Base-by-base conservation (phyloP, 2,329 filamentous ascomycete genomes). In the Sporothrix brunneoviolacea region DNA sequence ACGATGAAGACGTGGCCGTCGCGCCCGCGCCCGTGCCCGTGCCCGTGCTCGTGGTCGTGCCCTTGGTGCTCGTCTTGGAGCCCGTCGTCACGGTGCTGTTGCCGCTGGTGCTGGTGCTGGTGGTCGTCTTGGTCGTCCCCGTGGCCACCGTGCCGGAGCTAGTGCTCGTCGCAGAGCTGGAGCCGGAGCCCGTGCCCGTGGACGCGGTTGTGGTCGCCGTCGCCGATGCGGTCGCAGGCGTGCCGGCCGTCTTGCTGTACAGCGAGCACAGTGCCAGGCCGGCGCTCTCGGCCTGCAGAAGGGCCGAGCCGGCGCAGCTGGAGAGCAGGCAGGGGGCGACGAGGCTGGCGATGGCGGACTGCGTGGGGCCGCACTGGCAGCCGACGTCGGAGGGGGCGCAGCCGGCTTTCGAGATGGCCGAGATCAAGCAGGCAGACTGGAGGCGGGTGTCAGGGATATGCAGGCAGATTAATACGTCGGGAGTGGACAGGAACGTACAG, bases 351-450 rank as follows among this genome's bases (percentile, higher is more conserved):
- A 70, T 70, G 49, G 50, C 56, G 13, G 58, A 28, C 55, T 67
- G 56, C 0, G 58, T 62, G 7, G 60, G 56, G 3, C 65, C 75
- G 67, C 77, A 80, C 59, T 76, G 74, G 69, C 77, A 81, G 45
- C 60, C 63, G 38, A 65, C 60, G 62, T 81, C 75, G 39, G 64
- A 67, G 51, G 70, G 52, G 13, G 52, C 56, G 62, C 77, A 81
- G 59, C 70, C 69, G 18, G 71, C 70, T n/a, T 64, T 61, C 16
- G 63, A 61, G 59, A 77, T 68, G 55, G 75, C 74, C 19, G 65
- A 59, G 40, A 64, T 59, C 59, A 79, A 66, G 66, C 76, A 81
- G 48, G 66, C 54, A 35, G 71, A 60, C 71, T 75, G 51, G 12
- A 9, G 12, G n/a, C 0, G n/a, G 24, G 4, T 6, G 50, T 46